These are phyloP conservation scores for Colletotrichum sansevieriae DNA, from an alignment of 2,329 filamentous ascomycete species.

Conservation along the genomic window DNA sequence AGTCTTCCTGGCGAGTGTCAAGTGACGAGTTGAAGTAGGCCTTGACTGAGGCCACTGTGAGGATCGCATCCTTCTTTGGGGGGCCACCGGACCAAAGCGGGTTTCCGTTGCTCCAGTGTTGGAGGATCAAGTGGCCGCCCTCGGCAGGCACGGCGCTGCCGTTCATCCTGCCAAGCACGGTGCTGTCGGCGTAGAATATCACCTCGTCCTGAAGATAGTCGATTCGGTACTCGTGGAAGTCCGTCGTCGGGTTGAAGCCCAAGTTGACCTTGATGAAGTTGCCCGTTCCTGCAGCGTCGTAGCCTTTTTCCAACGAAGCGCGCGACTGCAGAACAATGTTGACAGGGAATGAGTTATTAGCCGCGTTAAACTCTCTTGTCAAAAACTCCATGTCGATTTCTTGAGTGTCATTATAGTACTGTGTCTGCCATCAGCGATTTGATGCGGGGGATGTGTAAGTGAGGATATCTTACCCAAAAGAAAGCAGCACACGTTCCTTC, in stretches of 20 bases:
- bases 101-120: constrained; percentile 86
- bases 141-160: constrained; percentile 69
- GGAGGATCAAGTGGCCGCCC: constrained; percentile 76
- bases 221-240: constrained; percentile 84
- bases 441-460: not conserved
- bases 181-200: constrained; percentile 77
- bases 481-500: constrained; percentile 82
- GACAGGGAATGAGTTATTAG: constrained; percentile 67
- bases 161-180: constrained; percentile 67
- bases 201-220: constrained; percentile 76
- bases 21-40: constrained; percentile 83
- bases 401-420: constrained; percentile 84
- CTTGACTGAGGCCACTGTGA: constrained; percentile 78
- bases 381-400: constrained; percentile 88
- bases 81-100: constrained; percentile 78
- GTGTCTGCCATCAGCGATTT: constrained; percentile 12
- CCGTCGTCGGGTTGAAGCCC: constrained; percentile 73
- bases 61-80: constrained; percentile 70
- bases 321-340: constrained; percentile 83
- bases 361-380: constrained; percentile 70
- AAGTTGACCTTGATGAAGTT: constrained; percentile 71
- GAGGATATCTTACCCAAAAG: constrained; percentile 73
- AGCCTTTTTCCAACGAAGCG: constrained; percentile 69
- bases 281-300: constrained; percentile 71
- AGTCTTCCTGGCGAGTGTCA: constrained; percentile 54